These are phyloP conservation scores for Toxoplasma gondii DNA, from an alignment of 169 alveolate species.

Conservation along the genomic window DNA sequence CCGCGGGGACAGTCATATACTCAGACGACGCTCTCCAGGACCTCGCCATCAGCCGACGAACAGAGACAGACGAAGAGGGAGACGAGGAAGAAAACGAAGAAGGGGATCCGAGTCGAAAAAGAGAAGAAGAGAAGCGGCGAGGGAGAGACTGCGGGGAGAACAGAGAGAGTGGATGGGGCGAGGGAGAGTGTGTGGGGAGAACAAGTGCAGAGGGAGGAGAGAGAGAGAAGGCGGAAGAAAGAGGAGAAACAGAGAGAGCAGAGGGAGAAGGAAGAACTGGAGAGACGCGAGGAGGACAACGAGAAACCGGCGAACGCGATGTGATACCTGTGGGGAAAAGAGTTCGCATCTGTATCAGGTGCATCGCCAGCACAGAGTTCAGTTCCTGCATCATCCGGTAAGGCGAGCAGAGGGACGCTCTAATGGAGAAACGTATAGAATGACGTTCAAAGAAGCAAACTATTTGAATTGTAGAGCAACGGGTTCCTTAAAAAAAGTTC, in stretches of 20 bases:
- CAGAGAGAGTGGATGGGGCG: not conserved
- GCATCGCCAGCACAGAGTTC: slow-evolving; percentile 55
- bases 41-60: not conserved
- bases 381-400: slow-evolving; percentile 44
- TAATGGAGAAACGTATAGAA: no score
- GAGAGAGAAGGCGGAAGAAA: not conserved
- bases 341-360: slow-evolving; percentile 26
- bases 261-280: not conserved
- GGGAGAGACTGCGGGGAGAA: not conserved
- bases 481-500: not conserved
- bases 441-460: not conserved
- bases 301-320: not conserved
- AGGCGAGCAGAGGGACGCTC: not conserved
- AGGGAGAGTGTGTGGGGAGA: not conserved
- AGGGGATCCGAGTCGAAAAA: not conserved
- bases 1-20: slow-evolving; percentile 39
- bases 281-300: not conserved
- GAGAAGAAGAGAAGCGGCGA: not conserved
- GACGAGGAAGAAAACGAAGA: not conserved
- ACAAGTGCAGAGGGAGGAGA: not conserved
- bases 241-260: not conserved
- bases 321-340: slow-evolving; percentile 42
- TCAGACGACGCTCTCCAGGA: not conserved
- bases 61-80: not conserved
- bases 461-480: not conserved